A percentile compares a stretch with the other conserved stretches of the same genome.
Evolutionary conservation across 1,284 basidiomycete genomes (phyloP).

Genomic region (Cryptococcus hybrid): DNA sequence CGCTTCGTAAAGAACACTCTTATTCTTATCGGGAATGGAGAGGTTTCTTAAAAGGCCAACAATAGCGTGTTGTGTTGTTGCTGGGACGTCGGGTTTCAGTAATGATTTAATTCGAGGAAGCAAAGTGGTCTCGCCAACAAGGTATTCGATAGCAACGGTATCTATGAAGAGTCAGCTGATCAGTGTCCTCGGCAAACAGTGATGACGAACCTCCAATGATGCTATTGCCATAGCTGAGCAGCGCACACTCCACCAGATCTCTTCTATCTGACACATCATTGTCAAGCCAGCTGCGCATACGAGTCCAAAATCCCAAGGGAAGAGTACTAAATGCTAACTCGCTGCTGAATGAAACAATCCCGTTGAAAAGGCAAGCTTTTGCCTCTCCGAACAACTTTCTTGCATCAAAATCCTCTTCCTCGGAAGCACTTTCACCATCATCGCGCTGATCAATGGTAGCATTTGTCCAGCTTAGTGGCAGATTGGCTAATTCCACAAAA

Average conservation of each 20-base stretch:
- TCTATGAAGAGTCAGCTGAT: slow-evolving; percentile 8
- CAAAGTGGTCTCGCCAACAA: slow-evolving; percentile 5
- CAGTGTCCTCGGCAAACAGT: background rate
- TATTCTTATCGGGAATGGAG: slow-evolving; percentile 66
- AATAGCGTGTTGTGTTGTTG: slow-evolving; percentile 80
- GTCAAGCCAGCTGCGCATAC: slow-evolving; percentile 73
- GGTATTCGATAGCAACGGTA: slow-evolving; percentile 1
- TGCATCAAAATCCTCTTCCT: slow-evolving; percentile 4
- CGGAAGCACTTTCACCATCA: background rate
- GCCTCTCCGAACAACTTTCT: slow-evolving; percentile 66
- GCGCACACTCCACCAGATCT: slow-evolving; percentile 52
- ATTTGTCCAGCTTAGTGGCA: background rate
- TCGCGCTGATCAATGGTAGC: background rate
- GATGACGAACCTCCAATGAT: slow-evolving; percentile 62
- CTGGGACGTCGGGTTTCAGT: slow-evolving; percentile 56
- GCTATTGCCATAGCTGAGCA: slow-evolving; percentile 52
- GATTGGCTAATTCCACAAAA: slow-evolving; percentile 19
- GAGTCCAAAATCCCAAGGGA: background rate
- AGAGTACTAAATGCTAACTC: background rate
- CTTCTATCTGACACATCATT: slow-evolving; percentile 29
- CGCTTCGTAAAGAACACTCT: slow-evolving; percentile 61
- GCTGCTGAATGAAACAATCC: slow-evolving; percentile 57
- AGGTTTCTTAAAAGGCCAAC: slow-evolving; percentile 81
- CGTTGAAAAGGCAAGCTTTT: slow-evolving; percentile 79
- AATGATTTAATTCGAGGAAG: slow-evolving; percentile 53